Base-by-base conservation (phyloP, 129 eudicot species). In the Calendula officinalis region DNA sequence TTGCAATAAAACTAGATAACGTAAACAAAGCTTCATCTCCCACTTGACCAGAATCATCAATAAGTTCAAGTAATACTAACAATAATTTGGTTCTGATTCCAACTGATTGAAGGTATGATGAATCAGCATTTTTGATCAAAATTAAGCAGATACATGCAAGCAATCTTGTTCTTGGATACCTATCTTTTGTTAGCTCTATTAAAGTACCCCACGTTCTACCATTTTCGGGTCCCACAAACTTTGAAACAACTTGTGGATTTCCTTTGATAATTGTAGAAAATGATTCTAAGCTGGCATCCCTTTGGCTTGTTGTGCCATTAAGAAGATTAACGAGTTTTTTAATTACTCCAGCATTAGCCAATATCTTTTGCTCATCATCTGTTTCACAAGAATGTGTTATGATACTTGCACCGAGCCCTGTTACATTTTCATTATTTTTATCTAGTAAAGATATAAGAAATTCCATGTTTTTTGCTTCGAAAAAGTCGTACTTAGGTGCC, bases 1-100 rank as follows among this genome's bases (percentile, higher is more conserved):
- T 84, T 10, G 75, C 72, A 37, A 94, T 78, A 49, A 88, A 89
- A 66, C 74, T 86, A 61, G 88, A 84, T 49, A 94, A 72, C 16
- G 88, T 88, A 78, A 86, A 89, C 50, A 90, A 83, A 52, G 99
- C 90, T 71, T 94, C 99, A 71, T 94, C 99, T 51, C 97, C 99
- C 79, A 86, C 90, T 86, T 83, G 95, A 69, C 86, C 82, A 81
- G 87, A 81, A 74, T 94, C 99, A 71, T 89, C 90, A 56, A 89
- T 77, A 80, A 94, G 99, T 74, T 94, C 99, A 41, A 86, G 84
- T 51, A 94, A 81, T 53, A 84, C 70, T 63, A 63, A 32, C 50
- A 94, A 81, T 80, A 94, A 72, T 50, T 84, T 89, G 36, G 82
- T 83, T 78, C 79, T 78, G 42, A 85, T 83, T 71, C 85, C 84